These are phyloP conservation scores for Suhomyces maxii DNA, from an alignment of 1,139 yeast genomes.

Conservation along the genomic window DNA sequence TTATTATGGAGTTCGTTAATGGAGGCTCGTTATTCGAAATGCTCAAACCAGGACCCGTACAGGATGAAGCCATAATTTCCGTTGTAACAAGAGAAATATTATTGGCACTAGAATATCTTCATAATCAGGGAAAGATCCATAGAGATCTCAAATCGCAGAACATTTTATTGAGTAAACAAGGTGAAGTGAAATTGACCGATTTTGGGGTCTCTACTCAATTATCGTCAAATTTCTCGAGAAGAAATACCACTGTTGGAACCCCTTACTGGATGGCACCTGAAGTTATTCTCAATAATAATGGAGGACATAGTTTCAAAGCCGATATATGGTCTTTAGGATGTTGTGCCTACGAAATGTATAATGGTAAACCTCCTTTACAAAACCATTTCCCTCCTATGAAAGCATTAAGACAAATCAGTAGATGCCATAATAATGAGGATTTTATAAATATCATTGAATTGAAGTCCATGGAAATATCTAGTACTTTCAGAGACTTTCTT, in stretches of 20 bases:
- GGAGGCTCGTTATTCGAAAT: conserved; percentile 83
- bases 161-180: conserved; percentile 61
- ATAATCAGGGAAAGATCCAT: conserved; percentile 77
- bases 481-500: conserved; percentile 55
- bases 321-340: conserved; percentile 97
- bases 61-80: conserved; percentile 50
- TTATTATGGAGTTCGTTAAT: conserved; percentile 78
- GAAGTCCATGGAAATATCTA: conserved; percentile 24
- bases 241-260: conserved; percentile 97
- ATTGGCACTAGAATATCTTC: conserved; percentile 70
- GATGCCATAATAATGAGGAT: conserved; percentile 34
- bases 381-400: conserved; percentile 73
- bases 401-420: conserved; percentile 56
- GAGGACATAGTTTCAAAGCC: conserved; percentile 83
- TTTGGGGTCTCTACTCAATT: conserved; percentile 97
- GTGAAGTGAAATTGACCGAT: conserved; percentile 90
- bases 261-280: conserved; percentile 99
- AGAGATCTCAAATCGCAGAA: conserved; percentile 88
- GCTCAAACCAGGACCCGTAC: conserved; percentile 58
- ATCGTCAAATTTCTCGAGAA: conserved; percentile 70
- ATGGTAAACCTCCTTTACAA: conserved; percentile 81
- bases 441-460: conserved; percentile 35
- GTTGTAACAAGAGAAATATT: conserved; percentile 59
- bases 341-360: conserved; percentile 80
- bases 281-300: conserved; percentile 72